phyloP scores from a whole-genome alignment of 2,329 filamentous ascomycete genomes.

The Diplodia mutila region DNA sequence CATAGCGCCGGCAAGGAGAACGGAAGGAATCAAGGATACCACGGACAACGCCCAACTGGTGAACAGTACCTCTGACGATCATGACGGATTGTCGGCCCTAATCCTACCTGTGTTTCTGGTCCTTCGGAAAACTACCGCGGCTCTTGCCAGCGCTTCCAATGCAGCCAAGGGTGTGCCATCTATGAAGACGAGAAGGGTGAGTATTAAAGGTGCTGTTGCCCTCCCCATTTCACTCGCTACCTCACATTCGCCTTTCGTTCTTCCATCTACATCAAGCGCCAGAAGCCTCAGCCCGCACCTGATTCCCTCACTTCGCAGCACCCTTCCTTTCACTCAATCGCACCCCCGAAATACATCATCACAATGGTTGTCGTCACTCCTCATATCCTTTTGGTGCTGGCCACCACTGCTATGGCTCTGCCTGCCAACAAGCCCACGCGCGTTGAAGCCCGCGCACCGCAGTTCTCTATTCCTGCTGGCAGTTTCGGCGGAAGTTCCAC shows the following conservation, averaged over 20 bases:
- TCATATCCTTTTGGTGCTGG: not conserved
- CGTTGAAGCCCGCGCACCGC: constrained; percentile 1
- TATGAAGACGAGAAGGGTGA: not conserved
- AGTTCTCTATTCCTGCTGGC: constrained; percentile 11
- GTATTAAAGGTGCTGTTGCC: not conserved
- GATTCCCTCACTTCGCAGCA: not conserved
- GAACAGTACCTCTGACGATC: not conserved
- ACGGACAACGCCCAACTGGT: not conserved
- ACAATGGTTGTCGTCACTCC: constrained; percentile 5
- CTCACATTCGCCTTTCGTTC: not conserved
- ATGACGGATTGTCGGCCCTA: constrained; percentile 1
- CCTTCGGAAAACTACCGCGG: not conserved
- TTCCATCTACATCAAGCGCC: not conserved
- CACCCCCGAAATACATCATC: not conserved
- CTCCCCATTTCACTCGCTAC: not conserved
- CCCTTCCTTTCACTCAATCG: not conserved
- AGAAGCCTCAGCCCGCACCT: not conserved
- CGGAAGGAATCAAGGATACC: not conserved
- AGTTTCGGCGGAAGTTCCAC: constrained; percentile 28
- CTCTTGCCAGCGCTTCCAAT: too few relatives aligned
- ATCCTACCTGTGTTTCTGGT: not conserved
- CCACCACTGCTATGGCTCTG: not conserved
- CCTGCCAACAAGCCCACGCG: not conserved
- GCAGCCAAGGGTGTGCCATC: not conserved
- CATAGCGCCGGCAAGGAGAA: not conserved